Evolutionary conservation across 2,329 filamentous ascomycete genomes (phyloP).

Genomic region (Trichoderma afroharzianum): DNA sequence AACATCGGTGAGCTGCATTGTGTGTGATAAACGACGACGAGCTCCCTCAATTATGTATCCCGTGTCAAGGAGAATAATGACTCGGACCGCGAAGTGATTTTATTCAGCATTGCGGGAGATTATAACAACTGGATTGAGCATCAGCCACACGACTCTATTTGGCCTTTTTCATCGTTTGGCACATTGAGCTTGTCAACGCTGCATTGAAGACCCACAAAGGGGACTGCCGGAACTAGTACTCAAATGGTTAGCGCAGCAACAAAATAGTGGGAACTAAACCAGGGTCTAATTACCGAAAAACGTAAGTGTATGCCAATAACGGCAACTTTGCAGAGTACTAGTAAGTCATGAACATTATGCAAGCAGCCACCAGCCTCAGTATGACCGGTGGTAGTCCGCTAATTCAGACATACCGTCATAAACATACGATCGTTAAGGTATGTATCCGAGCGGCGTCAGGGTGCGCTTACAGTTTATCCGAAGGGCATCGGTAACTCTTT

Average conservation of each 20-base stretch:
- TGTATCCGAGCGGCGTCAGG: not conserved
- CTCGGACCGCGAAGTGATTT: no score
- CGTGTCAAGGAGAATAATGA: no score
- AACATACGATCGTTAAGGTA: not conserved
- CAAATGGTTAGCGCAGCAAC: accelerated
- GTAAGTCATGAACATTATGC: not conserved
- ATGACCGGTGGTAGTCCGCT: not conserved
- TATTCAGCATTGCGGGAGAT: no score
- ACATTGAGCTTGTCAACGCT: not conserved
- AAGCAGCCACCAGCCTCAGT: not conserved
- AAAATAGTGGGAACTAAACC: no score
- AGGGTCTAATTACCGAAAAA: not conserved
- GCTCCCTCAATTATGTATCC: no score
- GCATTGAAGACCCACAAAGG: not conserved
- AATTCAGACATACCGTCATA: not conserved
- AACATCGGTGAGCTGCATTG: no score
- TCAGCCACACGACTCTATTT: not conserved
- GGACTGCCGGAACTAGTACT: not conserved
- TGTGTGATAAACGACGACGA: no score
- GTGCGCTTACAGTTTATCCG: not conserved
- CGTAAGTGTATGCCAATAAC: not conserved
- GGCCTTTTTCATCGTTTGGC: not conserved
- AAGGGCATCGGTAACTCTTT: not conserved
- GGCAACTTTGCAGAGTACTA: not conserved
- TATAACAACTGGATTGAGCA: no score